Evolutionary conservation across 208 protist genomes (phyloP).

Genomic region (Wallacemonas sp.): DNA sequence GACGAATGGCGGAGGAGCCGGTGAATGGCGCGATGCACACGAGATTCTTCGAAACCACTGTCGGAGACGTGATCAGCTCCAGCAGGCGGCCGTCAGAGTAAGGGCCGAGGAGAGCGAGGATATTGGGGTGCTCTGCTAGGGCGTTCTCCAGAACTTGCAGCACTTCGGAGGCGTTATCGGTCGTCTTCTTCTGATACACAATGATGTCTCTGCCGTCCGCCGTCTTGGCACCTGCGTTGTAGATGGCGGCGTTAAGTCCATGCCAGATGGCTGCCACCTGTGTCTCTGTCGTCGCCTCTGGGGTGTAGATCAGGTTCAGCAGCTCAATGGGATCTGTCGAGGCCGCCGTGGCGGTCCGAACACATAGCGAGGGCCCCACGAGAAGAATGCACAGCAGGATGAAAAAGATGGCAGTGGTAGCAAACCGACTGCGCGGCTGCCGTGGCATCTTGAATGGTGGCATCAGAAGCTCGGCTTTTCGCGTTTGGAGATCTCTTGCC

Average conservation of each 20-base stretch:
- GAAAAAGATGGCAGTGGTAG: background rate
- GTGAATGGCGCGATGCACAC: constrained; percentile 36
- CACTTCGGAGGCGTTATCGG: constrained; percentile 13
- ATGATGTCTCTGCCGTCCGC: constrained; percentile 16
- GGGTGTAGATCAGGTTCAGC: constrained; percentile 20
- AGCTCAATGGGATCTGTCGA: constrained; percentile 20
- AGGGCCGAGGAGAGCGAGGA: constrained; percentile 31
- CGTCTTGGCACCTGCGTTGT: constrained; percentile 16
- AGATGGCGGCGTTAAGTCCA: constrained; percentile 26
- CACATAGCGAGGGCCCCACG: background rate
- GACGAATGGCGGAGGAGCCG: constrained; percentile 30
- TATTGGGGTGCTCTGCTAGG: constrained; percentile 14
- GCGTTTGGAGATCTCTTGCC: no score
- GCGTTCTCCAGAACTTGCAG: background rate
- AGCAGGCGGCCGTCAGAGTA: constrained; percentile 20
- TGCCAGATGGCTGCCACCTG: constrained; percentile 20
- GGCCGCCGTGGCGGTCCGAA: background rate
- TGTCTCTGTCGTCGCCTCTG: background rate
- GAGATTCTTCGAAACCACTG: constrained; percentile 22
- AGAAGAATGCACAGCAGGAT: background rate
- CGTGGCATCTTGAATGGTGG: background rate
- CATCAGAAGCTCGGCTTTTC: background rate
- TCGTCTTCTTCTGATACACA: constrained; percentile 8
- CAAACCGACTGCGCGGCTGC: background rate
- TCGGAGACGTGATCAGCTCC: constrained; percentile 3